phyloP scores from a whole-genome alignment of 2,329 filamentous ascomycete genomes.

The Aureobasidium namibiae region DNA sequence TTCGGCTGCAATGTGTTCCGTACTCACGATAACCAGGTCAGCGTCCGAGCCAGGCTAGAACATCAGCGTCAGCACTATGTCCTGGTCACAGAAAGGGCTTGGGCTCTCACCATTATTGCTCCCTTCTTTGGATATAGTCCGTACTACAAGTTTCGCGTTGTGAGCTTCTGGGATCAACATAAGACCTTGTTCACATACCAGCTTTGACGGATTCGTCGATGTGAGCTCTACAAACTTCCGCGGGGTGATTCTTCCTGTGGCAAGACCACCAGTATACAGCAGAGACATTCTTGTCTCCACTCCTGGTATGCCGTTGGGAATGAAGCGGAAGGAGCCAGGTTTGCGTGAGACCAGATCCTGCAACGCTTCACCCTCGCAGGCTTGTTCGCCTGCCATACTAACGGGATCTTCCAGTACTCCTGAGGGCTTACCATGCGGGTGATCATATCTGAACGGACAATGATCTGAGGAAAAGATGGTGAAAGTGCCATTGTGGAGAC shows the following conservation, averaged over 20 bases:
- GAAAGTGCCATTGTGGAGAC: slow-evolving; percentile 40
- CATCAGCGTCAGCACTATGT: slow-evolving; percentile 46
- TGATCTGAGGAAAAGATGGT: slow-evolving; percentile 44
- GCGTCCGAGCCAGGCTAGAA: slow-evolving; percentile 20
- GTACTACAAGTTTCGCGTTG: slow-evolving; percentile 33
- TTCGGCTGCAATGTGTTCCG: too few relatives aligned
- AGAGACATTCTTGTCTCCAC: slow-evolving; percentile 50
- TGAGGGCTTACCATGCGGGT: slow-evolving; percentile 18
- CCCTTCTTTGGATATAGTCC: slow-evolving; percentile 47
- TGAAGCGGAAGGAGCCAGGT: slow-evolving; percentile 43
- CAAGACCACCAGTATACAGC: slow-evolving; percentile 24
- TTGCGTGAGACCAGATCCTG: slow-evolving; percentile 34
- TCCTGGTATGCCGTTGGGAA: slow-evolving; percentile 51
- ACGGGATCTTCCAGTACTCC: background rate
- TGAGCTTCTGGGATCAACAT: background rate
- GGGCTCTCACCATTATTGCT: slow-evolving; percentile 22
- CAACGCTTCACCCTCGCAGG: slow-evolving; percentile 43
- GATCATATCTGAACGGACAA: slow-evolving; percentile 43
- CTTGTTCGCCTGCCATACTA: slow-evolving; percentile 19
- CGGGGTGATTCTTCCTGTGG: slow-evolving; percentile 33
- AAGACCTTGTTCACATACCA: background rate
- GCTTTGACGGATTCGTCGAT: slow-evolving; percentile 46
- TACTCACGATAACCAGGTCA: background rate
- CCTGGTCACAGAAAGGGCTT: slow-evolving; percentile 27
- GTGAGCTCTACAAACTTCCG: slow-evolving; percentile 49